A percentile compares a stretch with the other conserved stretches of the same genome.
Conservation (phyloP, 2,329 filamentous ascomycete genomes). For the Alternaria incomplexa region DNA sequence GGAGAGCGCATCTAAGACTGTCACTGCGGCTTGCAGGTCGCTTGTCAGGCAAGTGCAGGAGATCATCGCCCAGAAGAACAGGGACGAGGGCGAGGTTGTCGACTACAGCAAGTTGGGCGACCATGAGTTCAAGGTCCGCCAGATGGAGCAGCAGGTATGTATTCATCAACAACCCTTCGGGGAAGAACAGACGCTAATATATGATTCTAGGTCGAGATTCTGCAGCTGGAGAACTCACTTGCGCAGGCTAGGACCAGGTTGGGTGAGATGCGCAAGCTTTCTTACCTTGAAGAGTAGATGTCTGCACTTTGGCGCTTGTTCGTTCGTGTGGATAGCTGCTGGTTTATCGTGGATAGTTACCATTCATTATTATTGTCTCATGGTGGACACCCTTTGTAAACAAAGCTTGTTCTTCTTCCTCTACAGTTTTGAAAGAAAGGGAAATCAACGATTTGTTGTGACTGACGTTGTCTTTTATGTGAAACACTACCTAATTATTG, state of each 20-base stretch:
- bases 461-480: neutral
- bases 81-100: constrained; percentile 76
- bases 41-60: constrained; percentile 92
- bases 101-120: constrained; percentile 88
- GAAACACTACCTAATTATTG: neutral
- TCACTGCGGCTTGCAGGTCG: constrained; percentile 84
- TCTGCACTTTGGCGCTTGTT: neutral
- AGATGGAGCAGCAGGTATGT: constrained; percentile 99
- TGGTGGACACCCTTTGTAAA: neutral
- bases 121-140: constrained; percentile 97
- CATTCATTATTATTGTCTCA: neutral
- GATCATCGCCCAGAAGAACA: constrained; percentile 87
- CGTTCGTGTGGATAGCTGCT: neutral
- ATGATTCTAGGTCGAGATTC: constrained; percentile 80
- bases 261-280: constrained; percentile 98
- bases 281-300: constrained; percentile 66
- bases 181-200: constrained; percentile 17
- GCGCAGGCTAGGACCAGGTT: constrained; percentile 79
- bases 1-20: constrained; percentile 90
- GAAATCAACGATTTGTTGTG: neutral
- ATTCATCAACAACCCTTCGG: neutral
- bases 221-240: constrained; percentile 90
- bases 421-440: neutral
- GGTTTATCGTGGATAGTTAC: neutral
- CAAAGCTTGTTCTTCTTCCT: neutral